These are phyloP conservation scores for Sporothrix brasiliensis DNA, from an alignment of 2,329 filamentous ascomycete species.

Conservation along the genomic window DNA sequence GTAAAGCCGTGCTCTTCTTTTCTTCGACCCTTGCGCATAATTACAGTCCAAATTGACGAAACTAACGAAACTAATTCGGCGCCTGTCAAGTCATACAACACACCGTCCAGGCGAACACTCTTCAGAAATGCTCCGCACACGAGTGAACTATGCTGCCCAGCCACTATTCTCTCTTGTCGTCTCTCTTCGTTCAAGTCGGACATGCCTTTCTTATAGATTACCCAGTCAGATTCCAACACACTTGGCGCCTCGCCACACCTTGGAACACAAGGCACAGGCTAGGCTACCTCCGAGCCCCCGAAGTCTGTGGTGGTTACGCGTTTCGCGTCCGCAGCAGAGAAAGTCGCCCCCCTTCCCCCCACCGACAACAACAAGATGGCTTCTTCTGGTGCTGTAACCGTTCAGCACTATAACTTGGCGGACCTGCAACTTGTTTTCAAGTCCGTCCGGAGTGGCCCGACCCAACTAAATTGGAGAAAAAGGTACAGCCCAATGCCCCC, in stretches of 20 bases:
- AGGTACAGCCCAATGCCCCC: background rate
- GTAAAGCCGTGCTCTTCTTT: too few relatives aligned
- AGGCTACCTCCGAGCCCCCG: constrained; percentile 8
- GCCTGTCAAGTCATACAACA: too few relatives aligned
- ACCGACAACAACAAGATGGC: too few relatives aligned
- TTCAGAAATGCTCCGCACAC: too few relatives aligned
- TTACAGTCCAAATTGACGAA: too few relatives aligned
- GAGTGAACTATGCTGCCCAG: too few relatives aligned
- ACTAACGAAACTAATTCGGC: too few relatives aligned
- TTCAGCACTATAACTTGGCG: background rate
- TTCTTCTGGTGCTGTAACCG: background rate
- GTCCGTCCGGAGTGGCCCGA: constrained; percentile 10
- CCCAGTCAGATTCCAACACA: background rate
- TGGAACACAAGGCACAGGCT: constrained; percentile 27
- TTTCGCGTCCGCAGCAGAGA: constrained; percentile 1
- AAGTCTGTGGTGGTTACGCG: background rate
- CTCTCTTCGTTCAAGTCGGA: too few relatives aligned
- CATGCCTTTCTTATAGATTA: too few relatives aligned
- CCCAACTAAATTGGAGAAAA: background rate
- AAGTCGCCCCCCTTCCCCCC: constrained; percentile 4
- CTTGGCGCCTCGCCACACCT: background rate
- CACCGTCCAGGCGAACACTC: too few relatives aligned
- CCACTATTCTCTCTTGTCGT: too few relatives aligned
- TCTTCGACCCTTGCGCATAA: too few relatives aligned
- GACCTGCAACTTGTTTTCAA: background rate